These are phyloP conservation scores for Salpingoeca rosetta DNA, from an alignment of 78 protist species.

Conservation along the genomic window DNA sequence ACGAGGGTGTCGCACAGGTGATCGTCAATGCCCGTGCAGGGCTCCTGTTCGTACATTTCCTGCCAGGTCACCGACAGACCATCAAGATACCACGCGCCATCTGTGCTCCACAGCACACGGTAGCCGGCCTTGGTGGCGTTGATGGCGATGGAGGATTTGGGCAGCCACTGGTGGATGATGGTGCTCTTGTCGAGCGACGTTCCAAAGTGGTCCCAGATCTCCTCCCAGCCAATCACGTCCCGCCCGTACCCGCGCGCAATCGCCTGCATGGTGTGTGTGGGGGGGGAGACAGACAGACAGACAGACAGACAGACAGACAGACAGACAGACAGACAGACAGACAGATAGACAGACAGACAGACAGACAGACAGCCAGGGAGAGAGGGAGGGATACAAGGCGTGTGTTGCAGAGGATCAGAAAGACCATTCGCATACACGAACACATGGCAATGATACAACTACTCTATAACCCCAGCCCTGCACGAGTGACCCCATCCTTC, in stretches of 20 bases:
- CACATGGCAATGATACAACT: too few species aligned
- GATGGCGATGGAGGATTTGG: background rate
- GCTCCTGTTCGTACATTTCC: slow-evolving; percentile 37
- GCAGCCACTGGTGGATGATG: slow-evolving; percentile 29
- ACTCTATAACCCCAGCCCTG: too few species aligned
- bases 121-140: slow-evolving; percentile 12
- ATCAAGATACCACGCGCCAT: slow-evolving; percentile 34
- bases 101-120: slow-evolving; percentile 22
- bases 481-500: too few species aligned
- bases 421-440: too few species aligned
- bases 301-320: too few species aligned
- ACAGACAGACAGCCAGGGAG: too few species aligned
- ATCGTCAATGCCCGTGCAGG: slow-evolving; percentile 22
- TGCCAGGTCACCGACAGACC: slow-evolving; percentile 35
- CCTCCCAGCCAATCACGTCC: slow-evolving; percentile 28
- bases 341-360: too few species aligned
- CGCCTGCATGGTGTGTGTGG: too few species aligned
- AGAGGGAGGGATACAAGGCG: background rate
- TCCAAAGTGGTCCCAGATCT: slow-evolving; percentile 27
- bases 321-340: too few species aligned
- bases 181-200: slow-evolving; percentile 21
- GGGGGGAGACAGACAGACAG: too few species aligned
- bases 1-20: background rate
- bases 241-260: background rate
- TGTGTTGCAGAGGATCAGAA: background rate